Evolutionary conservation across 441 rosid species (phyloP).

Genomic region (Gossypium gossypioides): DNA sequence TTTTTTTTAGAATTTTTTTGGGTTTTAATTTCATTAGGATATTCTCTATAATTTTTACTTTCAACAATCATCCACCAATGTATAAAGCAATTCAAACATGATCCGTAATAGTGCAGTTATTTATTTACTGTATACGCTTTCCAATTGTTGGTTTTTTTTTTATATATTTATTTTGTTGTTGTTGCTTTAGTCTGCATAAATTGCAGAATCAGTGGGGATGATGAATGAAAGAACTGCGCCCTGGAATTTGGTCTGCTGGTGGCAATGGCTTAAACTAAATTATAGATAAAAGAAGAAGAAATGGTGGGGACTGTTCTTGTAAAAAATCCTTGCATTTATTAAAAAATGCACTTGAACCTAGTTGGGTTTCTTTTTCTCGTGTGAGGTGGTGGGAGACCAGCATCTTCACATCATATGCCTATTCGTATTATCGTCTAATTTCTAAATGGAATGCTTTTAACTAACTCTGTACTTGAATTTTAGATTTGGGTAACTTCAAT

Average conservation of each 20-base stretch:
- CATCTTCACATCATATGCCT: constrained; percentile 12
- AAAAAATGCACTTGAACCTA: constrained; percentile 8
- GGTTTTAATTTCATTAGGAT: neutral
- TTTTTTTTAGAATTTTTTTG: neutral
- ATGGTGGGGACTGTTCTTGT: neutral
- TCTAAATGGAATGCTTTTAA: too few species aligned
- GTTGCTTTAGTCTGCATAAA: neutral
- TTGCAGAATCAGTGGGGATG: neutral
- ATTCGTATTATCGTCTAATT: neutral
- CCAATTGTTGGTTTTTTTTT: neutral
- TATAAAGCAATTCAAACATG: constrained; percentile 28
- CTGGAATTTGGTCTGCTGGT: constrained; percentile 18
- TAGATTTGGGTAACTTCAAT: too few species aligned
- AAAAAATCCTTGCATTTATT: constrained; percentile 15
- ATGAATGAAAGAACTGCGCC: constrained; percentile 6
- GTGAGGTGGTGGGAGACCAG: constrained; percentile 26
- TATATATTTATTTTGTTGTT: neutral
- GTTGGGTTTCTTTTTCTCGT: constrained; percentile 13
- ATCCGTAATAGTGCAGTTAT: neutral
- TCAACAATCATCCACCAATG: constrained; percentile 23
- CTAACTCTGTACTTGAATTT: too few species aligned
- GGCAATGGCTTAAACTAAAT: neutral
- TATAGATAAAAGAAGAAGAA: neutral
- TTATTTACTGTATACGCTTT: constrained; percentile 1
- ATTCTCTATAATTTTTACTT: neutral